These are phyloP conservation scores for Vigna trinervia DNA, from an alignment of 306 rosid genomes.

Conservation along the genomic window DNA sequence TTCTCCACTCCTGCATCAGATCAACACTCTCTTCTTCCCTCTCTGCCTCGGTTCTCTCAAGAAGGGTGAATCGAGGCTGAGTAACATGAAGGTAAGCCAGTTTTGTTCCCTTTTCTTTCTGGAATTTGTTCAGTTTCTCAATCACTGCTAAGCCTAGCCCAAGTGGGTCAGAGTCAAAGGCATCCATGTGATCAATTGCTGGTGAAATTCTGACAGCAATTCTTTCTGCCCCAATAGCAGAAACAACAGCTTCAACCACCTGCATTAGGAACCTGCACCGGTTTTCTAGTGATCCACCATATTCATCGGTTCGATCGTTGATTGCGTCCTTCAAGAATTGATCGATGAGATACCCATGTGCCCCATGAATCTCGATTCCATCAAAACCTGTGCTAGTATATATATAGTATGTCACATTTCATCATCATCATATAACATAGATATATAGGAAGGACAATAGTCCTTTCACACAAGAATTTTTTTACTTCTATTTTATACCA, in stretches of 20 bases:
- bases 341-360: constrained; percentile 80
- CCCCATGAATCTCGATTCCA: constrained; percentile 91
- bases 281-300: constrained; percentile 71
- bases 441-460: background rate
- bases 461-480: too few species aligned
- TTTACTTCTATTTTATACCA: too few species aligned
- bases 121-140: constrained; percentile 73
- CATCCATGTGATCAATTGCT: constrained; percentile 88
- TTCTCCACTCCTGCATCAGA: constrained; percentile 57
- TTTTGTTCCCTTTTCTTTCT: constrained; percentile 54
- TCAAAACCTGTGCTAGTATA: constrained; percentile 66
- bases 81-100: constrained; percentile 87
- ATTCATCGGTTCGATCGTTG: constrained; percentile 59
- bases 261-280: constrained; percentile 67
- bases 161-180: constrained; percentile 79
- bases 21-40: constrained; percentile 70
- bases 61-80: constrained; percentile 70
- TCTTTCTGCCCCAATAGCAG: constrained; percentile 64
- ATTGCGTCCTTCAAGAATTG: constrained; percentile 57
- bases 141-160: constrained; percentile 76
- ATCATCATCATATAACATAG: constrained; percentile 6
- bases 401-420: constrained; percentile 47
- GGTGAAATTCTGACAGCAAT: constrained; percentile 80
- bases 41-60: constrained; percentile 58
- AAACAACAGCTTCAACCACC: constrained; percentile 59